Evolutionary conservation across 2,329 filamentous ascomycete genomes (phyloP).

Genomic region (Lasiodiplodia citricola): DNA sequence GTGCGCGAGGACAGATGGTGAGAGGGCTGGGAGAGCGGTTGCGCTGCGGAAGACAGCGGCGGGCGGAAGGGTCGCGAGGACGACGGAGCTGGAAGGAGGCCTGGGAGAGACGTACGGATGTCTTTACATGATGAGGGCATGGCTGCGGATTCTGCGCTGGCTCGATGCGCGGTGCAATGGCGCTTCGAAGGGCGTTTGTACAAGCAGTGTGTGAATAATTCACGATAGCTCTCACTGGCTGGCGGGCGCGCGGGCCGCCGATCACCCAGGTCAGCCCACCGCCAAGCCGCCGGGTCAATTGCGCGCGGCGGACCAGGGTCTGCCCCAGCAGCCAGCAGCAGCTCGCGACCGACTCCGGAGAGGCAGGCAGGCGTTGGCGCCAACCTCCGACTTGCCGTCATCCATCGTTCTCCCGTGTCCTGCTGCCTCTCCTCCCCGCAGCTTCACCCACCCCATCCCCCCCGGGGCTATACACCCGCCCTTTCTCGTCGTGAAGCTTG

Average conservation of each 20-base stretch:
- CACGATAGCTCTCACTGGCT: background rate
- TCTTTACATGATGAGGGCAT: slow-evolving; percentile 99
- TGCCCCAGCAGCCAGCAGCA: background rate
- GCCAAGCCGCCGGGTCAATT: background rate
- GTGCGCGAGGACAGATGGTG: background rate
- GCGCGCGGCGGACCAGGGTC: background rate
- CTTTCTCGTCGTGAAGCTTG: background rate
- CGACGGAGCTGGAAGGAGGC: background rate
- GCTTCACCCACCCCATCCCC: background rate
- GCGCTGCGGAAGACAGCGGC: background rate
- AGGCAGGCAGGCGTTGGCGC: slow-evolving; percentile 7
- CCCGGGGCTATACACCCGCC: background rate
- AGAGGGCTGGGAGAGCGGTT: background rate
- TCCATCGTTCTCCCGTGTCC: background rate
- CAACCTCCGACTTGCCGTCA: slow-evolving; percentile 8
- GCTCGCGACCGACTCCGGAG: background rate
- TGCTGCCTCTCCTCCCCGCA: background rate
- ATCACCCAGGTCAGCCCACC: background rate
- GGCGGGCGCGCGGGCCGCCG: background rate
- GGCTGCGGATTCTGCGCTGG: background rate
- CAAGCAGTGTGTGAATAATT: background rate
- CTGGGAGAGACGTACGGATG: slow-evolving; percentile 70
- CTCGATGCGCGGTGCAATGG: background rate
- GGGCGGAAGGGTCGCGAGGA: background rate
- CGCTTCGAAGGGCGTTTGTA: background rate